Conservation (phyloP, 768 basidiomycete genomes). For the Amyloporia xantha region DNA sequence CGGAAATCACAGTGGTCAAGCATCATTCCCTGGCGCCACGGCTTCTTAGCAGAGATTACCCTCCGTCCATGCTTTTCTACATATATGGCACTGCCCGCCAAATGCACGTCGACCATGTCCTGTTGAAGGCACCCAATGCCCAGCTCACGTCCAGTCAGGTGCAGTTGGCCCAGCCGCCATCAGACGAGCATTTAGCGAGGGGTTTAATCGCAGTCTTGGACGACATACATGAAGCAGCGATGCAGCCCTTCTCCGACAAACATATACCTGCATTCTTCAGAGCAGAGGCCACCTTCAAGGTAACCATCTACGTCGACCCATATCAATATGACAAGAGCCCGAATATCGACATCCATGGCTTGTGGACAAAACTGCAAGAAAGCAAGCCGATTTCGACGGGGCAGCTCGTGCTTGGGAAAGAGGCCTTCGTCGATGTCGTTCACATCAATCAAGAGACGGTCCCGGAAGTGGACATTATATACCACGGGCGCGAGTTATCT, state of each 20-base stretch:
- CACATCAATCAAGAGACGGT: not conserved
- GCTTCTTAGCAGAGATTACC: constrained; percentile 26
- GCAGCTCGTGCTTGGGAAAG: not conserved
- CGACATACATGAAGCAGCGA: constrained; percentile 11
- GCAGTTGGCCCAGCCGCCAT: constrained; percentile 4
- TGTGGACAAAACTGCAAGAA: not conserved
- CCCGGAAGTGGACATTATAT: not conserved
- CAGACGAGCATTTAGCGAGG: constrained; percentile 5
- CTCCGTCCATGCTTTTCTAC: constrained; percentile 32
- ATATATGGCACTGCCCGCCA: constrained; percentile 29
- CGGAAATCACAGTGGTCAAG: constrained; percentile 25
- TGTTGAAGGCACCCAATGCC: constrained; percentile 17
- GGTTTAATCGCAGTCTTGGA: constrained; percentile 13
- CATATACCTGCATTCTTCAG: constrained; percentile 6
- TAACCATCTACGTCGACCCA: constrained; percentile 12
- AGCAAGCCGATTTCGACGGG: not conserved
- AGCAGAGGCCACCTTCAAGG: constrained; percentile 2
- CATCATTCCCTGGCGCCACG: constrained; percentile 24
- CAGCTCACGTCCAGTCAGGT: constrained; percentile 13
- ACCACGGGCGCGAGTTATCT: too few relatives aligned
- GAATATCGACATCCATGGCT: not conserved
- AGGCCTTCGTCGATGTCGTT: not conserved
- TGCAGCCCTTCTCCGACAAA: constrained; percentile 13
- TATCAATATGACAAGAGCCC: not conserved
- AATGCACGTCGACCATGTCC: constrained; percentile 28